phyloP scores from a whole-genome alignment of 2,329 filamentous ascomycete genomes.

The Thielaviopsis ethacetica region DNA sequence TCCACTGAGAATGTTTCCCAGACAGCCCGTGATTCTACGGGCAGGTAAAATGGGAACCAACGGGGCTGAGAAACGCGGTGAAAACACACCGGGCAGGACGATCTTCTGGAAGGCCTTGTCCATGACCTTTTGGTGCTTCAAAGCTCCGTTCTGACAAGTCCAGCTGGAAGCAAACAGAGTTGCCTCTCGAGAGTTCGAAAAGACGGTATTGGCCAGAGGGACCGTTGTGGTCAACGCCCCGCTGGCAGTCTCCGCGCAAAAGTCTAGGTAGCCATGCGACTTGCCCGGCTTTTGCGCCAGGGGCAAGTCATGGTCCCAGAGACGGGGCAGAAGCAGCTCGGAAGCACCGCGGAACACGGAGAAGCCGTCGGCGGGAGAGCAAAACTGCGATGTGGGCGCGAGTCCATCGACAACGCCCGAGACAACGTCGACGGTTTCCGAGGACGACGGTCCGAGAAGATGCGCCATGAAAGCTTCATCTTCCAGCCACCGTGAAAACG shows the following conservation, averaged over 20 bases:
- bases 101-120: slow-evolving; percentile 27
- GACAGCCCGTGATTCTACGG: slow-evolving; percentile 44
- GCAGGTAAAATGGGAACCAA: slow-evolving; percentile 47
- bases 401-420: slow-evolving; percentile 41
- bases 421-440: slow-evolving; percentile 28
- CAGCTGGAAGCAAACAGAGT: slow-evolving; percentile 32
- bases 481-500: slow-evolving; percentile 31
- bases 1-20: slow-evolving; percentile 65
- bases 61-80: slow-evolving; percentile 20
- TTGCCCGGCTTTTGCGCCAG: slow-evolving; percentile 3
- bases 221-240: slow-evolving; percentile 28
- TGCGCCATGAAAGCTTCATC: slow-evolving; percentile 25
- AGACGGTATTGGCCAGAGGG: slow-evolving; percentile 63
- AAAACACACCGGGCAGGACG: slow-evolving; percentile 12
- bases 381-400: slow-evolving; percentile 18
- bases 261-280: slow-evolving; percentile 7
- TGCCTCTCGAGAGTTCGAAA: slow-evolving; percentile 49
- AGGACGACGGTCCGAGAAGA: slow-evolving; percentile 12
- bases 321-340: slow-evolving; percentile 6
- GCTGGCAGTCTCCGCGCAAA: not conserved
- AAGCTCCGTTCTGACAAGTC: slow-evolving; percentile 5
- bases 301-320: slow-evolving; percentile 1
- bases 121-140: slow-evolving; percentile 16
- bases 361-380: slow-evolving; percentile 6
- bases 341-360: slow-evolving; percentile 10